Base-by-base conservation (phyloP, 129 eudicot genomes). In the Cynara cardunculus region DNA sequence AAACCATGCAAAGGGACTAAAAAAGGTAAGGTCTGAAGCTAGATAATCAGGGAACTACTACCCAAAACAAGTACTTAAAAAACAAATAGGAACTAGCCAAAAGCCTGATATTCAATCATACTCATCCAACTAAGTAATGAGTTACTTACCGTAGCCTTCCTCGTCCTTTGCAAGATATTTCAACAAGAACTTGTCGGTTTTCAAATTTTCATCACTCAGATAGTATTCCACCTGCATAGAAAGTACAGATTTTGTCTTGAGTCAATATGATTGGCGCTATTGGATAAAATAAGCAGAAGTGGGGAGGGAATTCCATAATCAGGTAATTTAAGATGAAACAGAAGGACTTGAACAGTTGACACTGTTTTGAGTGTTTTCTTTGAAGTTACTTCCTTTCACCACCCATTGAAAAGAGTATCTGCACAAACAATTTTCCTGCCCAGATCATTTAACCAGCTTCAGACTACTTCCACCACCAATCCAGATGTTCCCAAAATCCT, bases 151-250 rank as follows among this genome's bases (percentile, higher is more conserved):
- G 72, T 78, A 92, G n/a, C 97, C 97, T 82, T 85, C 88, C 25
- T 80, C 87, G 34, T 90, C 86, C 65, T 85, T 90, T 25, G 86
- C 77, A 9, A 90, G 83, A 81, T 88, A 81, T 21, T 88, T 92
- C 91, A 90, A 67, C 87, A 92, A 34, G 77, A 88, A 90, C 87
- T 88, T 88, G 88, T 92, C 96, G 0, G 85, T 90, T 69, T 84
- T 87, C 83, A 92, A 79, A 74, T 92, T 92, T 85, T 88, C 97
- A 82, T 92, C 97, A 68, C 97, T 86, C 74, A 92, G 79, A 88
- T 92, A 92, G 84, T 88, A 92, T 81, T 90, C 97, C 79, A 92
- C 97, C 97, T 92, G 87, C 79, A 84, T 78, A 74, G 28, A 18
- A 27, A 69, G 34, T 65, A 65, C 14, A 26, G 7, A 67, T 27